Evolutionary conservation across 192 early-diverging fungal species (phyloP).

Genomic region (Mortierella antarctica): DNA sequence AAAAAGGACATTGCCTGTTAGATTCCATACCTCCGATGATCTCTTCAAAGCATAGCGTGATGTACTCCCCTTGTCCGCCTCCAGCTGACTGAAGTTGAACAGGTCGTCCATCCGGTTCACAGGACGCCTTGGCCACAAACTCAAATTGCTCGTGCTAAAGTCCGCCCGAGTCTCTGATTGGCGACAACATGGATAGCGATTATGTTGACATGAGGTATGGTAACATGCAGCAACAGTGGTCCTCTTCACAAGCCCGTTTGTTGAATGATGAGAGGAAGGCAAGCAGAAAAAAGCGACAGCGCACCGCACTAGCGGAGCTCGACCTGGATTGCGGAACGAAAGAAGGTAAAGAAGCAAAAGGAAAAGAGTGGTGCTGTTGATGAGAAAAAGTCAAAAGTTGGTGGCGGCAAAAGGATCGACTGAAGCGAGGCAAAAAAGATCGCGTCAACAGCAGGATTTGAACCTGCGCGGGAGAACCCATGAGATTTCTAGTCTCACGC

Average conservation of each 20-base stretch:
- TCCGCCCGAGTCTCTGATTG: constrained; percentile 49
- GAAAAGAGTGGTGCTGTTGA: not conserved
- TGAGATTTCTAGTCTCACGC: constrained; percentile 65
- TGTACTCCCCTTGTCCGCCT: constrained; percentile 60
- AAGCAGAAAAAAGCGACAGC: too few relatives aligned
- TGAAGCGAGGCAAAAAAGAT: constrained; percentile 15
- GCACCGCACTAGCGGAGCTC: too few relatives aligned
- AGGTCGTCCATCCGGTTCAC: constrained; percentile 64
- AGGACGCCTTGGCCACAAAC: constrained; percentile 59
- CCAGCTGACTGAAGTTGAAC: constrained; percentile 59
- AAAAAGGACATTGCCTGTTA: not conserved
- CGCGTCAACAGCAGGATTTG: constrained; percentile 67
- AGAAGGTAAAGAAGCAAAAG: not conserved
- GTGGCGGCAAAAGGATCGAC: too few relatives aligned
- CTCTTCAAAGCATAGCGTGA: constrained; percentile 54
- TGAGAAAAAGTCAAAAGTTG: too few relatives aligned
- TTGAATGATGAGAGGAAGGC: too few relatives aligned
- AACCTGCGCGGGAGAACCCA: constrained; percentile 67
- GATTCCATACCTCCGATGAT: constrained; percentile 46
- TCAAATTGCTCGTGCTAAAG: constrained; percentile 58
- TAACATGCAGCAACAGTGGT: not conserved
- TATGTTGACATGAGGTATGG: not conserved
- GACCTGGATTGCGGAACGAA: too few relatives aligned
- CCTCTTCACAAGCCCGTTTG: too few relatives aligned
- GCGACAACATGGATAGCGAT: constrained; percentile 13